Evolutionary conservation across 2,329 filamentous ascomycete species (phyloP).

Genomic region (Colletotrichum sp.): DNA sequence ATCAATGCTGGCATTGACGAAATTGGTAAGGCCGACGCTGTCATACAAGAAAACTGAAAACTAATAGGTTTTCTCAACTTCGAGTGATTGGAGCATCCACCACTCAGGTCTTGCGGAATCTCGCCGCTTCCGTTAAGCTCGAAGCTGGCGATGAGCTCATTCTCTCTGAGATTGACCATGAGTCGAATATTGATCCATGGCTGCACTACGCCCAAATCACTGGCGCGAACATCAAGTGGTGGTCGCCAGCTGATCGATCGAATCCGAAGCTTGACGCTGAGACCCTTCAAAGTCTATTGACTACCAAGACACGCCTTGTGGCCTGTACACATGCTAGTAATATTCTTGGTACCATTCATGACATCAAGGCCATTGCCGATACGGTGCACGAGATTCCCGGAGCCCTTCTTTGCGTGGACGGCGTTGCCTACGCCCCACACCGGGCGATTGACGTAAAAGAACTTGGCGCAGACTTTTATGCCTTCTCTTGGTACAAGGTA

Average conservation of each 20-base stretch:
- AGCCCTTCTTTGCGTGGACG: conserved; percentile 74
- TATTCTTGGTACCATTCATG: conserved; percentile 73
- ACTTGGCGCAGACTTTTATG: conserved; percentile 76
- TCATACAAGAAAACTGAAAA: not conserved
- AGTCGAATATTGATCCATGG: conserved; percentile 80
- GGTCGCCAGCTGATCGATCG: conserved; percentile 55
- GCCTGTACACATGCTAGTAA: conserved; percentile 77
- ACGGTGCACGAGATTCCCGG: conserved; percentile 52
- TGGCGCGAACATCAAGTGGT: conserved; percentile 72
- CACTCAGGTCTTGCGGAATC: conserved; percentile 77
- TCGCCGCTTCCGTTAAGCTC: conserved; percentile 61
- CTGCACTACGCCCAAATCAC: conserved; percentile 67
- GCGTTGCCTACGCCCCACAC: conserved; percentile 78
- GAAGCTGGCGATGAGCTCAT: conserved; percentile 68
- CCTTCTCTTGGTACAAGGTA: conserved; percentile 79
- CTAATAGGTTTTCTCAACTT: not conserved
- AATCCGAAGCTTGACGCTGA: conserved; percentile 55
- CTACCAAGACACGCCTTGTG: conserved; percentile 67
- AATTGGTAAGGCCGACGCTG: conserved; percentile 39
- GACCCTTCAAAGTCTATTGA: not conserved
- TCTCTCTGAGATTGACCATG: conserved; percentile 75
- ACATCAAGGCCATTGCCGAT: conserved; percentile 60
- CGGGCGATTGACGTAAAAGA: conserved; percentile 69
- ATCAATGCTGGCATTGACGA: conserved; percentile 71
- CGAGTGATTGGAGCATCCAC: conserved; percentile 72